Evolutionary conservation across 106 monocot genomes (phyloP), one percentile per base, ranked within the genome.

Genomic region (Dioscorea zingiberensis): DNA sequence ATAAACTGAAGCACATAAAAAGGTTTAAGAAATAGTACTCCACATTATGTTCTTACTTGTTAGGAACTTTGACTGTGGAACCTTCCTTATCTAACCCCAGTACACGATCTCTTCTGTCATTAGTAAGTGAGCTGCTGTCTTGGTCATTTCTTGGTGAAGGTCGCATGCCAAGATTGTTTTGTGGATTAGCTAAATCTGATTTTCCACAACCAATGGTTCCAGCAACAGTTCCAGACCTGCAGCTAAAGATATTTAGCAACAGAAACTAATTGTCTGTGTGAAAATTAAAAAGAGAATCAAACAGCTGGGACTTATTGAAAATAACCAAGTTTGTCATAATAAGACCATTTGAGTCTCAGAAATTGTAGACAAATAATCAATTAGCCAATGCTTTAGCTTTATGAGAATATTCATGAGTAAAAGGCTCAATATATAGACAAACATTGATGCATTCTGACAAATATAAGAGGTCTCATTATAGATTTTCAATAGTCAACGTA

Each of bases 191-290:
- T 24, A 63, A 65, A 59, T 81, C 85, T 59, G 58, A 44, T 60
- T 66, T 73, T 48, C 61, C 68, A 59, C 30, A 28, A 27, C 26
- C 48, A 30, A 51, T 25, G 1, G 44, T 57, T 60, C 55, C 28
- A 66, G 18, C 55, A 64, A 27, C n/a, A 72, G 74, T 57, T 66
- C 75, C 86, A 60, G 74, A 78, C 76, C 81, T 86, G 72, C 53
- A 71, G 46, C 38, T 38, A 38, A 74, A 60, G 44, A 62, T 29
- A 2, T 27, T 38, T 38, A 38, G 38, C 38, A 38, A 38, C 6
- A 38, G 38, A 38, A 7, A 30, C 30, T 30, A 30, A 38, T 38
- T 38, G 38, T 38, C 38, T 38, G 38, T 0, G 38, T 38, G 10
- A 38, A 10, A 38, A 38, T 10, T 38, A 10, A 38, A 10, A 55